A percentile compares a stretch with the other conserved stretches of the same genome.
Conservation (phyloP, 306 rosid genomes). For the Chamaecrista fasciculata region DNA sequence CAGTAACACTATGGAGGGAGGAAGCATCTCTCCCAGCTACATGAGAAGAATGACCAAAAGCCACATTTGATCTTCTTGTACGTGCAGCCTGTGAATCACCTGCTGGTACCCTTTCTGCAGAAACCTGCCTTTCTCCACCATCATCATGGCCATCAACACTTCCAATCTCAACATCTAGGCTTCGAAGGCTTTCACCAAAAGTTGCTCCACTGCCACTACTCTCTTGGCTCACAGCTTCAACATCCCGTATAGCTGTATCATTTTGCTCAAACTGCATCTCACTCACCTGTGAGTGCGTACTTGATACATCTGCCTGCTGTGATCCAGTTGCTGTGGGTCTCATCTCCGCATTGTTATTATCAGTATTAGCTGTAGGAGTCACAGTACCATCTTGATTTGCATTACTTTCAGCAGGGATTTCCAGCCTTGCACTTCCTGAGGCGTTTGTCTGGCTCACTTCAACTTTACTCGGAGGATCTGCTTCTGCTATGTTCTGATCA, state of each 20-base stretch:
- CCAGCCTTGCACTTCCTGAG: constrained; percentile 55
- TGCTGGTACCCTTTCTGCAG: constrained; percentile 59
- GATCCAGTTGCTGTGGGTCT: constrained; percentile 55
- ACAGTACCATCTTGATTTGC: constrained; percentile 40
- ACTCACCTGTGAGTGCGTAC: constrained; percentile 54
- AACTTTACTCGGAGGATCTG: constrained; percentile 47
- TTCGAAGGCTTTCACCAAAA: constrained; percentile 96
- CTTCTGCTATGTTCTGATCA: constrained; percentile 46
- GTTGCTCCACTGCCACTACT: constrained; percentile 99
- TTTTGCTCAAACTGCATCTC: constrained; percentile 88
- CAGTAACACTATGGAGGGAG: constrained; percentile 93
- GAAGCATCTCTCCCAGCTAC: constrained; percentile 74
- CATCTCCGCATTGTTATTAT: constrained; percentile 38
- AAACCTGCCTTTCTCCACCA: constrained; percentile 83
- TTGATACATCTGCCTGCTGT: constrained; percentile 50
- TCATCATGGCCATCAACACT: constrained; percentile 99
- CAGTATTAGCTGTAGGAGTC: constrained; percentile 35
- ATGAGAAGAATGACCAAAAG: constrained; percentile 55
- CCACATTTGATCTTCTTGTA: constrained; percentile 64
- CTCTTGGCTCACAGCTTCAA: constrained; percentile 98
- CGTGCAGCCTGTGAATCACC: constrained; percentile 82
- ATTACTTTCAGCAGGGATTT: constrained; percentile 52
- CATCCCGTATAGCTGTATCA: constrained; percentile 79
- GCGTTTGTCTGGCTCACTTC: constrained; percentile 55
- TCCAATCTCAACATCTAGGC: constrained; percentile 98